Percentiles rank a stretch among this genome's conserved stretches.
Conservation (phyloP, 345 rosid genomes). For the Geranium brycei region DNA sequence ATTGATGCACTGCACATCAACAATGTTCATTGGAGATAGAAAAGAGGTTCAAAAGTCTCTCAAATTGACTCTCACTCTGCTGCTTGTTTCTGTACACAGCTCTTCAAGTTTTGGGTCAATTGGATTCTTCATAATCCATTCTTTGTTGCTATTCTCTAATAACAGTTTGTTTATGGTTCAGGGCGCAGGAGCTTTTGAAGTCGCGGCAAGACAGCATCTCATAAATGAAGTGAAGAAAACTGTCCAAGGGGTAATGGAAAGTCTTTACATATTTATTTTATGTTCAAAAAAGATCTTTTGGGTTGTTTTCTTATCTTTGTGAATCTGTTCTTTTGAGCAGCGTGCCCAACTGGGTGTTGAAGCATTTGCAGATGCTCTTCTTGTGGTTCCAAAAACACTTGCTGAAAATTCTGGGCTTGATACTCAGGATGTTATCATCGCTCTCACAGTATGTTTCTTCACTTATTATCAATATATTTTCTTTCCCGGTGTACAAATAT, state of each 20-base stretch:
- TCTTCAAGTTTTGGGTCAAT: neutral
- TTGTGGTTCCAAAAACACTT: constrained; percentile 89
- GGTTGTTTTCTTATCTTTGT: neutral
- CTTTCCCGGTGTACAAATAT: neutral
- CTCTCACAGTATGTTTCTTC: constrained; percentile 48
- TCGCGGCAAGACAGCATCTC: constrained; percentile 82
- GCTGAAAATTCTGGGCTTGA: constrained; percentile 96
- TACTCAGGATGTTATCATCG: constrained; percentile 84
- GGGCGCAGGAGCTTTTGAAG: constrained; percentile 99
- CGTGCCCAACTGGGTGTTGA: constrained; percentile 96
- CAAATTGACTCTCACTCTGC: too few species aligned
- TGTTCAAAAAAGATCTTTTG: too few species aligned
- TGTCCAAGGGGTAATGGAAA: constrained; percentile 64
- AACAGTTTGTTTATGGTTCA: constrained; percentile 8
- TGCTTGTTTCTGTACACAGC: too few species aligned
- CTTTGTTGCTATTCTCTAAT: neutral
- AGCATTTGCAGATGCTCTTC: constrained; percentile 96
- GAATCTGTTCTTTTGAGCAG: constrained; percentile 28
- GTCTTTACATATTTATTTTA: neutral
- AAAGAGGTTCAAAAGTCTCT: too few species aligned
- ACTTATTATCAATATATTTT: neutral
- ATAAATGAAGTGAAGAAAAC: constrained; percentile 80
- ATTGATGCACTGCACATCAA: too few species aligned
- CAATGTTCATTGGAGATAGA: too few species aligned
- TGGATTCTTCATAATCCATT: neutral